These are phyloP conservation scores for Pulveroboletus frians DNA, from an alignment of 768 basidiomycete species.

Conservation along the genomic window DNA sequence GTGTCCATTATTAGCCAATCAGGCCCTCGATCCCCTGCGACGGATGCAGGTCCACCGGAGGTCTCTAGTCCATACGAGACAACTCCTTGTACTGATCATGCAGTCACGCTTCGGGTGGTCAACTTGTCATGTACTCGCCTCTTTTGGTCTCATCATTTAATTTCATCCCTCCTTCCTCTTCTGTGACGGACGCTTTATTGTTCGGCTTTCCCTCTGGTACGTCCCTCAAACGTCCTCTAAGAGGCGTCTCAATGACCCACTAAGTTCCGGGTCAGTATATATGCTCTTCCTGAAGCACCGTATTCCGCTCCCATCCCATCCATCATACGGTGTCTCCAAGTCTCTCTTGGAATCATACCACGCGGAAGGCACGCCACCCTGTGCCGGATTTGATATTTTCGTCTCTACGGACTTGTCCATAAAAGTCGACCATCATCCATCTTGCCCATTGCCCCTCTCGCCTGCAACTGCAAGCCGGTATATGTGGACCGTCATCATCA, in stretches of 20 bases:
- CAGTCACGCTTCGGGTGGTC: constrained; percentile 26
- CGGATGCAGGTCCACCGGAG: constrained; percentile 17
- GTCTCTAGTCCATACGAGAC: constrained; percentile 21
- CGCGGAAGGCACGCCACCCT: constrained; percentile 30
- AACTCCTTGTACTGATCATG: constrained; percentile 18
- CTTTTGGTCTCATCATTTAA: constrained; percentile 30
- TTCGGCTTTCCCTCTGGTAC: constrained; percentile 21
- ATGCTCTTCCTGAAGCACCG: constrained; percentile 15
- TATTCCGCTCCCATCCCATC: constrained; percentile 17
- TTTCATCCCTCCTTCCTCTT: constrained; percentile 27
- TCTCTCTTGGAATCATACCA: constrained; percentile 17
- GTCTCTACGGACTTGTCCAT: constrained; percentile 12
- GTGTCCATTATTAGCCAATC: constrained; percentile 16
- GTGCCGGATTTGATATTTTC: constrained; percentile 32
- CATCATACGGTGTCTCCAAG: constrained; percentile 14
- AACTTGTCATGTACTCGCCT: constrained; percentile 19
- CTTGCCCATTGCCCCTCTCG: constrained; percentile 32
- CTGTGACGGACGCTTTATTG: constrained; percentile 29
- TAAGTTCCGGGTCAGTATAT: constrained; percentile 27
- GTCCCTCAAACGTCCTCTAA: constrained; percentile 24
- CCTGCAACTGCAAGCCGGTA: constrained; percentile 23
- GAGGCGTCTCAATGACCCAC: constrained; percentile 28
- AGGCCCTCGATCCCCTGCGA: constrained; percentile 13
- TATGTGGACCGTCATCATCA: constrained; percentile 16
- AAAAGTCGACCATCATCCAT: constrained; percentile 22